Evolutionary conservation across 805 yeast genomes (phyloP), one percentile per base, ranked within the genome.

Genomic region (Barnettozyma populi): DNA sequence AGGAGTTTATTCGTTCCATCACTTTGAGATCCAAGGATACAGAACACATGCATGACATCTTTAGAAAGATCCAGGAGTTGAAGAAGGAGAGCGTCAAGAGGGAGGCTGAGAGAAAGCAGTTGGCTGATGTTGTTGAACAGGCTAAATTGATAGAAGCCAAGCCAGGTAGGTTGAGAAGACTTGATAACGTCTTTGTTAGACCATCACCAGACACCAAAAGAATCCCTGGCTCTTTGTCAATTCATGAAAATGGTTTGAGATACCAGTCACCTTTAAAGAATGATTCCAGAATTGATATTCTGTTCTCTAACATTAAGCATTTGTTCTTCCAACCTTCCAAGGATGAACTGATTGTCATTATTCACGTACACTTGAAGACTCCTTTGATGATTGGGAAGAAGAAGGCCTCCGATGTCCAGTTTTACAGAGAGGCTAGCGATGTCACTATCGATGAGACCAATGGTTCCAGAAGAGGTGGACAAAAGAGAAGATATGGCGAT

Each of bases 141-240:
- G 98, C 90, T 46, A 87, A 78, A 56, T 75, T 92, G 58, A 70
- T 89, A 50, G 96, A 90, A 67, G 78, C 84, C 49, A 82, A 80
- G 63, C 86, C 87, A 10, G 86, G 90, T 40, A 79, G 98, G 58
- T 87, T 96, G 34, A 82, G 82, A 68, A 82, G 92, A 63, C 72
- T 94, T 54, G 98, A 92, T 54, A 83, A 84, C 51, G 90, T 94
- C 2, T 89, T 84, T 63, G 85, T 90, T 43, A 83, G 98, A 64
- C 99, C 99, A 36, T 88, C 90, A 42, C 97, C 97, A 1, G 99
- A 92, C 65, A 86, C 97, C n/a, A 92, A 92, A 65, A 87, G 96
- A 67, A 82, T 85, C 25, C 92, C 97, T 13, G 97, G 98, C 31
- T 79, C 83, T 18, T 78, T 92, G 48, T 87, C 88, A 53, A 88